Conservation (phyloP, 2,329 filamentous ascomycete species). For the Aspergillus calidoustus region DNA sequence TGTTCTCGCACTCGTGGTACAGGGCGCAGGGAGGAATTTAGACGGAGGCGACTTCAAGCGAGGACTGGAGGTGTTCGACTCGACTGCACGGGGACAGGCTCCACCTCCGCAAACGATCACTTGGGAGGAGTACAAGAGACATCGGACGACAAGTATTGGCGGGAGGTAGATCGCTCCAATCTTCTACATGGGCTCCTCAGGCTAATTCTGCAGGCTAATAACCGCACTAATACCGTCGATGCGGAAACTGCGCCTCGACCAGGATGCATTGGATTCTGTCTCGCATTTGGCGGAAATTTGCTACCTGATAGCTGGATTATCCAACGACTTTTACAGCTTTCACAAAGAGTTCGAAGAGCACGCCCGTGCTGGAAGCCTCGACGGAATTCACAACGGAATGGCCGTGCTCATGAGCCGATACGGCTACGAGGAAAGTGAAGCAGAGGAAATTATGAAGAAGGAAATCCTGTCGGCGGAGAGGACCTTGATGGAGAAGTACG, state of each 20-base stretch:
- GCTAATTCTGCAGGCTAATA: neutral
- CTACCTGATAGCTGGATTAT: slow-evolving; percentile 2
- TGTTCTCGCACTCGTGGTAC: neutral
- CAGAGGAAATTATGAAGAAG: slow-evolving; percentile 12
- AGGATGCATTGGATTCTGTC: slow-evolving; percentile 3
- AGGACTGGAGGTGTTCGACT: neutral
- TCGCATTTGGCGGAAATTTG: neutral
- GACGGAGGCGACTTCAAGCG: neutral
- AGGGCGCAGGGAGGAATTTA: neutral
- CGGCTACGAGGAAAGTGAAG: slow-evolving; percentile 18
- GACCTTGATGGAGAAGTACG: slow-evolving; percentile 9
- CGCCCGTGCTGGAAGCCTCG: neutral
- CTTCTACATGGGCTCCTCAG: neutral
- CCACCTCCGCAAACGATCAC: neutral
- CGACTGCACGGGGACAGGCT: neutral
- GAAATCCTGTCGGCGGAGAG: slow-evolving; percentile 13
- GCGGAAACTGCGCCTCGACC: neutral
- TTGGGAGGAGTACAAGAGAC: neutral
- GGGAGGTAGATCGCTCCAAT: neutral
- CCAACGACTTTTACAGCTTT: slow-evolving; percentile 20
- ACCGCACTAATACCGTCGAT: neutral
- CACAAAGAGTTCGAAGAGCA: slow-evolving; percentile 16
- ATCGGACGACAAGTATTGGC: neutral
- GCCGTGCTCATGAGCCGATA: slow-evolving; percentile 19
- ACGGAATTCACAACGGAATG: slow-evolving; percentile 17